Evolutionary conservation across 192 early-diverging fungal genomes (phyloP).

Genomic region (Coemansia sp.): DNA sequence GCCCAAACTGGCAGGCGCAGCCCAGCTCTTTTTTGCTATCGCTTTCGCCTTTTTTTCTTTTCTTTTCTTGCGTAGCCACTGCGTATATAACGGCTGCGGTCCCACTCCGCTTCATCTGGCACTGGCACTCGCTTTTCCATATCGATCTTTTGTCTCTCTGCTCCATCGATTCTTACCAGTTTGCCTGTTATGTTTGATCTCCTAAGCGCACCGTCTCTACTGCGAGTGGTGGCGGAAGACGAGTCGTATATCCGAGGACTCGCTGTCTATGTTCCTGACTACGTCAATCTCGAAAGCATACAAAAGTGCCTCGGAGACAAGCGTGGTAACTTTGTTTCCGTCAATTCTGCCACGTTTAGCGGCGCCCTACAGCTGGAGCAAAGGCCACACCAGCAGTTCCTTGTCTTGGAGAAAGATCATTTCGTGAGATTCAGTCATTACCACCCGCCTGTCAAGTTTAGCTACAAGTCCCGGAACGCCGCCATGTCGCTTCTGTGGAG

Average conservation of each 20-base stretch:
- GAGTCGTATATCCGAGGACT: too few relatives aligned
- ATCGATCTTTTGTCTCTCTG: neutral
- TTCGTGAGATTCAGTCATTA: neutral
- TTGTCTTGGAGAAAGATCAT: neutral
- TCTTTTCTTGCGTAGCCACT: neutral
- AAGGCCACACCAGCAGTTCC: neutral
- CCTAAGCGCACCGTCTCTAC: too few relatives aligned
- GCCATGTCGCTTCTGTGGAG: neutral
- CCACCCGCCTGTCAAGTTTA: neutral
- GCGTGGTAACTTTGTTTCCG: neutral
- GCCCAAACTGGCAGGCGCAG: neutral
- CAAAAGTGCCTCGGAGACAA: neutral
- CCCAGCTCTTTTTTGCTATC: neutral
- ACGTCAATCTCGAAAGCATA: neutral
- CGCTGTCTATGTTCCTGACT: neutral
- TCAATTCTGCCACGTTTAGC: neutral
- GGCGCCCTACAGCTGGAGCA: neutral
- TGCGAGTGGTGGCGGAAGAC: neutral
- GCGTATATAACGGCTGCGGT: neutral
- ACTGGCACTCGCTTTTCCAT: too few relatives aligned
- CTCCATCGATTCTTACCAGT: neutral
- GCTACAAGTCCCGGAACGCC: slow-evolving; percentile 5
- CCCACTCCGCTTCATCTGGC: neutral
- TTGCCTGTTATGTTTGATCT: neutral
- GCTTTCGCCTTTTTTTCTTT: neutral